phyloP scores from a whole-genome alignment of 1,284 basidiomycete species.

The Leccinum fallax region DNA sequence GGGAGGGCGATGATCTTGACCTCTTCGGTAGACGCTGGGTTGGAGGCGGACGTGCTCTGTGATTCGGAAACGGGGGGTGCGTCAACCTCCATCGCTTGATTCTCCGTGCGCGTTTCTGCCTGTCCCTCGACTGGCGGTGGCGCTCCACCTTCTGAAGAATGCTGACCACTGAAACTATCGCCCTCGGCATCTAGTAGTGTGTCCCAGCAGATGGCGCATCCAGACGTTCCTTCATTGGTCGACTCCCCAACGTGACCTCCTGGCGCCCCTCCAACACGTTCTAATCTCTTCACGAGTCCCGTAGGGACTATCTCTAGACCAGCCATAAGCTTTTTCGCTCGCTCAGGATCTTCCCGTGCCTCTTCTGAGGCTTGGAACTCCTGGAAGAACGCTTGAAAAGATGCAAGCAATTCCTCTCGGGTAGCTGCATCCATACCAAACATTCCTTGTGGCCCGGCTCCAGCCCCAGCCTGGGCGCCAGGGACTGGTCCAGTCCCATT shows the following conservation, averaged over 20 bases:
- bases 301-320: slow-evolving; percentile 66
- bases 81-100: slow-evolving; percentile 28
- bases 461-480: slow-evolving; percentile 6
- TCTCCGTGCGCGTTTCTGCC: slow-evolving; percentile 6
- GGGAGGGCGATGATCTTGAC: slow-evolving; percentile 59
- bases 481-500: slow-evolving; percentile 4
- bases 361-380: slow-evolving; percentile 38
- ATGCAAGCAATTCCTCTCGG: slow-evolving; percentile 31
- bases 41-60: slow-evolving; percentile 6
- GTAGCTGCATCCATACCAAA: slow-evolving; percentile 24
- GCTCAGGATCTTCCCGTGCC: slow-evolving; percentile 63
- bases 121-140: slow-evolving; percentile 5
- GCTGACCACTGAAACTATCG: slow-evolving; percentile 37
- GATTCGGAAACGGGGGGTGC: slow-evolving; percentile 1
- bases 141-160: slow-evolving; percentile 23
- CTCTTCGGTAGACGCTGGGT: slow-evolving; percentile 14
- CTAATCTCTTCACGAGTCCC: slow-evolving; percentile 67
- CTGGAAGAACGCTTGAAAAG: slow-evolving; percentile 35
- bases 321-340: slow-evolving; percentile 60
- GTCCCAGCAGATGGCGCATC: slow-evolving; percentile 79
- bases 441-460: neutral
- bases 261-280: slow-evolving; percentile 53
- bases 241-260: slow-evolving; percentile 41
- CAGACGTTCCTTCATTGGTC: slow-evolving; percentile 41
- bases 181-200: slow-evolving; percentile 55